Base-by-base conservation (phyloP, 169 alveolate genomes). In the Perkinsus chesapeaki region DNA sequence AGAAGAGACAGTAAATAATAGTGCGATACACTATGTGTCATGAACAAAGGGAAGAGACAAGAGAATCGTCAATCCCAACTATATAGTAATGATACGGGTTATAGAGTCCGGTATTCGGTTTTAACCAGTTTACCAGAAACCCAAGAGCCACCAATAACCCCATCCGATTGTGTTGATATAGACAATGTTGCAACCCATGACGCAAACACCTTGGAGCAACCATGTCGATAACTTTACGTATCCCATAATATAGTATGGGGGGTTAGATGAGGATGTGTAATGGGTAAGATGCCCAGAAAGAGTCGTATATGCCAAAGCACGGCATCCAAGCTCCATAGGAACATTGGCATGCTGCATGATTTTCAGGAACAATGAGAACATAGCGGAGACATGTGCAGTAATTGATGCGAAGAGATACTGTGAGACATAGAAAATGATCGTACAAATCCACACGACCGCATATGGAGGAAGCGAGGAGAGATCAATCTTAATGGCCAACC, bases 391-490 rank as follows among this genome's bases (percentile, higher is more conserved):
- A 38, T 91, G 92, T 5, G 92, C 92, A 27, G 92, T 91, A 39
- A 91, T 39, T 0, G 92, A 91, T 16, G 92, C 92, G 92, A 91
- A 91, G 92, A 38, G 72, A 19, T 91, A 91, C 38, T 91, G 92
- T 0, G 72, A 39, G 31, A 39, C 19, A 39, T 91, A 91, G 60
- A 91, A 91, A 20, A 37, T 23, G 72, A 91, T n/a, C 19, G 72
- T 38, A 37, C 38, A 27, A 5, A 91, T 60, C 82, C 82, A 60
- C 60, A 91, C 37, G 9, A 37, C 92, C 72, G 47, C 92, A 20
- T 27, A 39, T 20, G 72, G 47, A 3, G 92, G 60, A 19, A 91
- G 60, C n/a, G 48, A 39, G 0, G 92, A 38, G 47, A 27, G 92
- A 39, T 39, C 47, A 12, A 91, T 38, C 38, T 91, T 39, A 34